Evolutionary conservation across 768 basidiomycete genomes (phyloP).

Genomic region (Mrakia hoshinonis): DNA sequence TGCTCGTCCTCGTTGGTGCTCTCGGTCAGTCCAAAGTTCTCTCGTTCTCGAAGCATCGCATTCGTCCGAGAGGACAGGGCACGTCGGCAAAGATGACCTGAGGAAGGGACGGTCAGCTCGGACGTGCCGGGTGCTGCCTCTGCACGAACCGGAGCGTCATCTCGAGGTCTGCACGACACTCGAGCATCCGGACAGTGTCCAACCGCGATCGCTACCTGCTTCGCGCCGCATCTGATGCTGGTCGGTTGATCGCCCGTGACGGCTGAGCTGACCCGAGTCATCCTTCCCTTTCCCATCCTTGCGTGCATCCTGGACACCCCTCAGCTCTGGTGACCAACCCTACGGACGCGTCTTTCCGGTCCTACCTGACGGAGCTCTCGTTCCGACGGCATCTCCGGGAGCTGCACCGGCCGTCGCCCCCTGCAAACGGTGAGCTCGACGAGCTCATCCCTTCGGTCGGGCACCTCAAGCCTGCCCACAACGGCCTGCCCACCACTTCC

Average conservation of each 20-base stretch:
- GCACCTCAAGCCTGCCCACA: slow-evolving; percentile 16
- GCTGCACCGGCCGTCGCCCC: slow-evolving; percentile 52
- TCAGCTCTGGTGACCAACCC: slow-evolving; percentile 93
- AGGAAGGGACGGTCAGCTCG: neutral
- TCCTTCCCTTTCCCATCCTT: neutral
- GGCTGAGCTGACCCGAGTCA: neutral
- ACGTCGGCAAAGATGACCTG: neutral
- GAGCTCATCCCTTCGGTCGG: slow-evolving; percentile 28
- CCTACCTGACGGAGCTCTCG: slow-evolving; percentile 93
- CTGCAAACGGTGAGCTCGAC: slow-evolving; percentile 28
- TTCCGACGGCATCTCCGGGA: slow-evolving; percentile 88
- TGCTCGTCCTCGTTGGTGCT: neutral
- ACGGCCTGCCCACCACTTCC: neutral
- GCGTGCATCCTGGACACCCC: neutral
- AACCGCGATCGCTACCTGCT: no score
- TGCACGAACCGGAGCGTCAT: no score
- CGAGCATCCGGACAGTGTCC: no score
- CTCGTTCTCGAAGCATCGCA: neutral
- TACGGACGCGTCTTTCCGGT: slow-evolving; percentile 81
- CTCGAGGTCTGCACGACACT: no score
- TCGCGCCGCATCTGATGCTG: no score
- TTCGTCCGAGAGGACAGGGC: neutral
- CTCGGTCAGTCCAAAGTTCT: neutral
- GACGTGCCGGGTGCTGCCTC: no score
- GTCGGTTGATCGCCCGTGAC: neutral